Percentiles rank a stretch among this genome's conserved stretches.
phyloP scores from a whole-genome alignment of 176 grass and related monocot genomes.

The Oryza meyeriana region DNA sequence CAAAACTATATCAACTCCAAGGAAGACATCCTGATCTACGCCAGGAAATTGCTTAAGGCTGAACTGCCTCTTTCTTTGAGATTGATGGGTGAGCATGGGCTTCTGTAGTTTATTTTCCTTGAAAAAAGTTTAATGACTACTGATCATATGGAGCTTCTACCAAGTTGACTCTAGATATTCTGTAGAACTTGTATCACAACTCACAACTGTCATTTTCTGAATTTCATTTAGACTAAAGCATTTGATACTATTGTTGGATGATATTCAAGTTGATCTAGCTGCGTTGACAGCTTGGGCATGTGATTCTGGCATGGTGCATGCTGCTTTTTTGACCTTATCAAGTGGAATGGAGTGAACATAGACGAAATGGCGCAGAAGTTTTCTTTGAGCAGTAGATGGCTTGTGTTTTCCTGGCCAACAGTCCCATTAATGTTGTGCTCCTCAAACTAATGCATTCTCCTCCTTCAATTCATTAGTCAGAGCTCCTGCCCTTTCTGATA shows the following conservation, averaged over 20 bases:
- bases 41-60: constrained; percentile 77
- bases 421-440: not conserved
- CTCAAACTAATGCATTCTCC: not conserved
- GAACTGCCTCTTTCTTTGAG: constrained; percentile 92
- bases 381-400: not conserved
- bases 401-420: not conserved
- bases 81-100: constrained; percentile 72
- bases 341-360: not conserved
- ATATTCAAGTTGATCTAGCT: constrained; percentile 9
- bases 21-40: constrained; percentile 77
- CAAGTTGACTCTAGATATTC: not conserved
- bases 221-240: not conserved
- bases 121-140: not conserved
- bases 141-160: not conserved
- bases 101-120: not conserved
- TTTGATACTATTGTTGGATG: not conserved
- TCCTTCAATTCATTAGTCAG: not conserved
- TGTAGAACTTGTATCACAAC: not conserved
- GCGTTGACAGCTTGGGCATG: not conserved
- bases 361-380: not conserved
- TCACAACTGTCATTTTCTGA: not conserved
- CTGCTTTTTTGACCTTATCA: constrained; percentile 17
- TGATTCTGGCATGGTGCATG: constrained; percentile 16
- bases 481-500: not conserved
- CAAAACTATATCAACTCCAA: constrained; percentile 75